Base-by-base conservation (phyloP, 257 asterid species). In the Misopates orontium region DNA sequence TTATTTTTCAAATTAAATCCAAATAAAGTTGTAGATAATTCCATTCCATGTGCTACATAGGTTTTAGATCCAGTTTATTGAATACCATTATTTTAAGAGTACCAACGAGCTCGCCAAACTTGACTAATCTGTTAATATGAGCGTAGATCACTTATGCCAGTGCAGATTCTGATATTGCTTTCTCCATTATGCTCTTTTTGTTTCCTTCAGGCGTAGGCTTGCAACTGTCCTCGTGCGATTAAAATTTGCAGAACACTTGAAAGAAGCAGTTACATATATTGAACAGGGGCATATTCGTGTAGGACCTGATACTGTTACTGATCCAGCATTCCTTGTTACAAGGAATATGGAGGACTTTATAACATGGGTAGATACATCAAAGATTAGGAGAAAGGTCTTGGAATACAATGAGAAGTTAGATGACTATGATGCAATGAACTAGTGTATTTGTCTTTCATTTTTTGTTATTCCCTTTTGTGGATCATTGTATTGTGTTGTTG, bases 261-360 rank as follows among this genome's bases (percentile, higher is more conserved):
- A 85, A 79, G 97, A 94, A 75, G 91, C 96, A 28, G 85, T 86
- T 12, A 94, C 96, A 24, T 94, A 90, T 67, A 87, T 90, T 18
- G 96, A 94, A 45, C 96, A 94, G 72, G 96, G 98, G 57, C 99
- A 94, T 80, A 73, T 90, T 71, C 95, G 99, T 17, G 96, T 94
- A 11, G 99, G 99, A 63, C 97, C 99, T 0, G 95, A 94, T 32
- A 88, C 96, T 4, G 76, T 94, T 44, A 81, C 87, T 0, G 96
- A 94, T 60, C 91, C 89, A 40, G 95, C 98, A 7, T 88, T 76
- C 78, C 92, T 85, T 39, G 94, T 94, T 12, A 90, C 98, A 4
- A 84, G 98, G 79, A 94, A 86, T 53, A 90, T 87, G 93, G 96
- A 94, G 75, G 96, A 90, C 82, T 88, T 90, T 19, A 64, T 90